Base-by-base conservation (phyloP, 1,139 yeast genomes). In the Casaregolazyma lundiana region DNA sequence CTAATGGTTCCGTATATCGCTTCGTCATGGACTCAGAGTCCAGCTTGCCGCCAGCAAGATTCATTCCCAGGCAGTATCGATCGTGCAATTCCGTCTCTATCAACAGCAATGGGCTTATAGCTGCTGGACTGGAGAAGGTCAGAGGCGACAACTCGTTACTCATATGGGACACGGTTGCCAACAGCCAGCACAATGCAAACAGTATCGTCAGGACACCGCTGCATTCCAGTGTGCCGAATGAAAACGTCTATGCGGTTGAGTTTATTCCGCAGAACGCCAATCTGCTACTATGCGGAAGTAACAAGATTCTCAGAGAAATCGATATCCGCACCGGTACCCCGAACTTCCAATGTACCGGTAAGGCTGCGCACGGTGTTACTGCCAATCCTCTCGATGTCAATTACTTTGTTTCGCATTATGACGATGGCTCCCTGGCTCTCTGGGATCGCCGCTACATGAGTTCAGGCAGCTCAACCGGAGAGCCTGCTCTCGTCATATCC, bases 361-460 rank as follows among this genome's bases (percentile, higher is more conserved):
- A 84, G 55, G 78, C 86, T 52, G 81, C 90, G 0, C 72, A 78
- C 54, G 86, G 86, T 9, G 73, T 90, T 39, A 72, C 77, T 7
- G 70, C 83, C 35, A 92, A 87, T 59, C 92, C 85, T 3, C 79
- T 80, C 57, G 73, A 76, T 50, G 75, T 74, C 32, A 73, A 78
- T 63, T 74, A 78, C 53, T 86, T 88, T 63, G 79, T 87, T 35
- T 81, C 95, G 0, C 78, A 77, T 53, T 78, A 88, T 45, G 96
- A 88, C 56, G 94, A 86, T 58, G 96, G 96, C 1, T 78, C 94
- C 0, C 68, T 89, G 48, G 82, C 92, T 0, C 73, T 89, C 11
- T 90, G 96, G 95, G 97, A 90, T 62, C 74, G 95, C 50, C 73
- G 97, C 50, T 81, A 77, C 53, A 64, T 88, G 51, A 56, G 68